These are phyloP conservation scores for Purshia tridentata DNA, from an alignment of 306 rosid genomes.

Conservation along the genomic window DNA sequence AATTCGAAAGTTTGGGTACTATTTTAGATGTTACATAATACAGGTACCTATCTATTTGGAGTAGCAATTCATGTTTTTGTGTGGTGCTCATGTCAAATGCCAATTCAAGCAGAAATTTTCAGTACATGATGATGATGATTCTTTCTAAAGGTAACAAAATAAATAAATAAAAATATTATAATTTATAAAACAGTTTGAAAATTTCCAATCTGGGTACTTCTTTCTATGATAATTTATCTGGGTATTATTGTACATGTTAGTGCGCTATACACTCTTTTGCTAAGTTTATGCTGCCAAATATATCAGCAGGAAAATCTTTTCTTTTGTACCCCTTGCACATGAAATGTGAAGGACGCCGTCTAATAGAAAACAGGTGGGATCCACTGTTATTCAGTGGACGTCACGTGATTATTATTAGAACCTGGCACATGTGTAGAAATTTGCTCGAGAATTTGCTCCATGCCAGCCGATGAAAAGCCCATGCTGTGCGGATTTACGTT, in stretches of 20 bases:
- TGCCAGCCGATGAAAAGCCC: background rate
- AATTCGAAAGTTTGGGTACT: too few species aligned
- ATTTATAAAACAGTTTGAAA: background rate
- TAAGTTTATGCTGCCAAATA: conserved; percentile 1
- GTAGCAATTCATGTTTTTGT: too few species aligned
- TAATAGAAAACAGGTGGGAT: background rate
- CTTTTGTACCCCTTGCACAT: background rate
- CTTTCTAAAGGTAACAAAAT: background rate
- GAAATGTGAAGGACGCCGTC: background rate
- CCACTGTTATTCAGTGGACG: background rate
- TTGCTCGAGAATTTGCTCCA: background rate
- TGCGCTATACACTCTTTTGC: background rate
- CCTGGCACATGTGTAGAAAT: background rate
- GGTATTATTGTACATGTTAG: conserved; percentile 4
- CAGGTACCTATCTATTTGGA: too few species aligned
- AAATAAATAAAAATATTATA: background rate
- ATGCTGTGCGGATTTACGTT: background rate
- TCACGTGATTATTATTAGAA: background rate
- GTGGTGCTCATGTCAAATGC: too few species aligned
- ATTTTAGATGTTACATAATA: too few species aligned
- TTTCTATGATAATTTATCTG: conserved; percentile 3
- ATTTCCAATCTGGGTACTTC: background rate
- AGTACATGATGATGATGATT: background rate
- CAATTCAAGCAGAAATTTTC: too few species aligned
- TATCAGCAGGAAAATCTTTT: background rate